Conservation (phyloP, 768 basidiomycete species). For the Amanita thiersii region DNA sequence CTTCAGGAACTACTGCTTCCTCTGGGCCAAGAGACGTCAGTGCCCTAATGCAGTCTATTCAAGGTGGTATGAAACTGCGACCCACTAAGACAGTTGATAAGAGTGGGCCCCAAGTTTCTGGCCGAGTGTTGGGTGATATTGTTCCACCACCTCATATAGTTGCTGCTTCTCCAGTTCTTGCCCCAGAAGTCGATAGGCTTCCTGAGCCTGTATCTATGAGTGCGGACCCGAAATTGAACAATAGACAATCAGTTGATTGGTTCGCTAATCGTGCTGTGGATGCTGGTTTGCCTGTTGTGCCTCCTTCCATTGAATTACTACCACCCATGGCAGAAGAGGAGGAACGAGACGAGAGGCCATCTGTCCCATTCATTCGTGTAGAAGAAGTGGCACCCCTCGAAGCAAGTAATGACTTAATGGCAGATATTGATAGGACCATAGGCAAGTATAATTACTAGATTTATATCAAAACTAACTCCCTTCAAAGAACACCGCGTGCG, state of each 20-base stretch:
- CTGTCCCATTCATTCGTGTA: slow-evolving; percentile 51
- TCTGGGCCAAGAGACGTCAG: slow-evolving; percentile 40
- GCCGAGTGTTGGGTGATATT: slow-evolving; percentile 70
- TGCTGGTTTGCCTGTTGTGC: slow-evolving; percentile 24
- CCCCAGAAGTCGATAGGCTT: slow-evolving; percentile 28
- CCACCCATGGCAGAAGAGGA: slow-evolving; percentile 54
- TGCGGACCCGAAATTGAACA: slow-evolving; percentile 25
- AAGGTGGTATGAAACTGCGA: slow-evolving; percentile 60
- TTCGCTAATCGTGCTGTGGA: slow-evolving; percentile 82
- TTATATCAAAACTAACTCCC: slow-evolving; percentile 7
- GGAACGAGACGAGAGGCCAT: slow-evolving; percentile 39
- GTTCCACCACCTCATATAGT: slow-evolving; percentile 66
- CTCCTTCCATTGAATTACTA: slow-evolving; percentile 27
- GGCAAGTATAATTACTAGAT: slow-evolving; percentile 30
- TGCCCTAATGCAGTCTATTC: slow-evolving; percentile 74
- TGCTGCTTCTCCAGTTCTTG: slow-evolving; percentile 30
- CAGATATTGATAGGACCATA: slow-evolving; percentile 61
- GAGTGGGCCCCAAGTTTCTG: slow-evolving; percentile 60
- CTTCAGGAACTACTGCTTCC: slow-evolving; percentile 22
- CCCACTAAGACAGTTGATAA: slow-evolving; percentile 82
- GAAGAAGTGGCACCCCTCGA: slow-evolving; percentile 28
- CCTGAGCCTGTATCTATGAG: slow-evolving; percentile 23
- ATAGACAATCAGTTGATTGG: slow-evolving; percentile 87
- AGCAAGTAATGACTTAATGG: slow-evolving; percentile 42
- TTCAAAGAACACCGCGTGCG: slow-evolving; percentile 63